Percentiles rank a stretch among this genome's conserved stretches.
phyloP scores from a whole-genome alignment of 768 basidiomycete species.

The Trichaptum fuscoviolaceum region DNA sequence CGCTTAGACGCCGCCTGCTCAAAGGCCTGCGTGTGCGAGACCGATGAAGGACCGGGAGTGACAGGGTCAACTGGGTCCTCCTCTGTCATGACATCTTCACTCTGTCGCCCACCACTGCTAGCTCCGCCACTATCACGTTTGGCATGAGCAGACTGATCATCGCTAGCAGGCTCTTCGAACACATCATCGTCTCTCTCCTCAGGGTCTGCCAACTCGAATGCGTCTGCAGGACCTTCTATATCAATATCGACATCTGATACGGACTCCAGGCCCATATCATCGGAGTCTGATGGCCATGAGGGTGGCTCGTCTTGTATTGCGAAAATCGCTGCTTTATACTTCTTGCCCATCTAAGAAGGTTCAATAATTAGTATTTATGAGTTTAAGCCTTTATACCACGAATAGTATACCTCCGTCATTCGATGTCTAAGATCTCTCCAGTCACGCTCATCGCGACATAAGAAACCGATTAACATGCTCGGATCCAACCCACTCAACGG shows the following conservation, averaged over 20 bases:
- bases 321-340: slow-evolving; percentile 60
- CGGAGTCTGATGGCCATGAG: slow-evolving; percentile 71
- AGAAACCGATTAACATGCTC: slow-evolving; percentile 94
- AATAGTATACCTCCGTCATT: slow-evolving; percentile 59
- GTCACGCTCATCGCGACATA: slow-evolving; percentile 77
- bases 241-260: slow-evolving; percentile 78
- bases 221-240: slow-evolving; percentile 47
- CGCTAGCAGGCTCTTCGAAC: slow-evolving; percentile 15
- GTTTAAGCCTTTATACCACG: slow-evolving; percentile 5
- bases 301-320: slow-evolving; percentile 86
- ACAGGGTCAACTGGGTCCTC: slow-evolving; percentile 68
- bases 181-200: neutral
- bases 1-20: neutral
- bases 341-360: slow-evolving; percentile 33
- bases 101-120: slow-evolving; percentile 32
- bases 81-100: slow-evolving; percentile 61
- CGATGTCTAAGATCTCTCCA: slow-evolving; percentile 78
- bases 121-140: slow-evolving; percentile 27
- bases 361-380: slow-evolving; percentile 1
- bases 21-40: neutral
- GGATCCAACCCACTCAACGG: slow-evolving; percentile 86
- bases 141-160: slow-evolving; percentile 34
- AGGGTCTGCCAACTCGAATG: slow-evolving; percentile 40
- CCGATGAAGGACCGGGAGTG: slow-evolving; percentile 42
- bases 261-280: slow-evolving; percentile 77